phyloP scores from a whole-genome alignment of 1,284 basidiomycete genomes.

The Cryptococcus sp. region DNA sequence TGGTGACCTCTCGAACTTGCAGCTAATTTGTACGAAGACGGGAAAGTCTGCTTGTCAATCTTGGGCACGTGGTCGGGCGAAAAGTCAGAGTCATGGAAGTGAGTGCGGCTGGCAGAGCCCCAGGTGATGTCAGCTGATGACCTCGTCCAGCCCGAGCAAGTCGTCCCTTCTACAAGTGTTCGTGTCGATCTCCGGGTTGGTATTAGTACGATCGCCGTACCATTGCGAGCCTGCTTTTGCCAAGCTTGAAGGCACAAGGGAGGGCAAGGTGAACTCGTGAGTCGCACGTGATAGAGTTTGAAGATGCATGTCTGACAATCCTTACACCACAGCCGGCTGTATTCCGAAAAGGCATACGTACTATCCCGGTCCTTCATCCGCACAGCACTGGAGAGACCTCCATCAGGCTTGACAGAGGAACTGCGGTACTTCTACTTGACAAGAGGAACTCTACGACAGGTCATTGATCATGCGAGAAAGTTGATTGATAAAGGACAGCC shows the following conservation, averaged over 20 bases:
- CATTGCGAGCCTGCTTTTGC: constrained; percentile 89
- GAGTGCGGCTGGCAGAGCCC: constrained; percentile 12
- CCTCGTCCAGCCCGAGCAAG: constrained; percentile 59
- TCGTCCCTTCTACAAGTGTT: constrained; percentile 88
- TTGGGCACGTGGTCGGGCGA: constrained; percentile 91
- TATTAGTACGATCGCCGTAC: constrained; percentile 90
- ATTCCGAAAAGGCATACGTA: constrained; percentile 82
- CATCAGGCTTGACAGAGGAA: constrained; percentile 70
- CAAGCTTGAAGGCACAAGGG: constrained; percentile 82
- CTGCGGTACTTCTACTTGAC: constrained; percentile 72
- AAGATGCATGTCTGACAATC: neutral
- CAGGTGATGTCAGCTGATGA: neutral
- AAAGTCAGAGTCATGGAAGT: constrained; percentile 76
- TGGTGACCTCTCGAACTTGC: too few relatives aligned
- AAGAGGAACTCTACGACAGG: constrained; percentile 65
- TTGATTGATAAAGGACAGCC: constrained; percentile 62
- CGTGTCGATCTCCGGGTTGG: constrained; percentile 89
- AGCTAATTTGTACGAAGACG: constrained; percentile 91
- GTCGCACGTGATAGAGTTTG: constrained; percentile 48
- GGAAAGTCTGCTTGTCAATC: constrained; percentile 90
- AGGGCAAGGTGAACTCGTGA: constrained; percentile 72
- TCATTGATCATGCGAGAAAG: constrained; percentile 64
- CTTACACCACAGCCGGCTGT: constrained; percentile 29
- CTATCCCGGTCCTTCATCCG: constrained; percentile 84
- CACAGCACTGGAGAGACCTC: constrained; percentile 75